phyloP scores from a whole-genome alignment of 2,329 filamentous ascomycete species.

The Penicillium sp. region DNA sequence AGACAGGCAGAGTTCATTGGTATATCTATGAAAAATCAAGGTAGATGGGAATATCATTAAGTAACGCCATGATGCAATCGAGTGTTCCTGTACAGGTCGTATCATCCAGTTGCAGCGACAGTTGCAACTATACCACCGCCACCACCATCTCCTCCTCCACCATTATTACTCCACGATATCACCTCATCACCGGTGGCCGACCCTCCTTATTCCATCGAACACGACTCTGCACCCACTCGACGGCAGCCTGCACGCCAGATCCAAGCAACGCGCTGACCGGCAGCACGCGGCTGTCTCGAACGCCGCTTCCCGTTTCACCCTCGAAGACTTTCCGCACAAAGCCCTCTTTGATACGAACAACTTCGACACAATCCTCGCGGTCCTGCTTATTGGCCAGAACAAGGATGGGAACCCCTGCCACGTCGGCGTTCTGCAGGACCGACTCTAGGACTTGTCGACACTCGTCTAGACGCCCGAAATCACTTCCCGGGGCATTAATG shows the following conservation, averaged over 20 bases:
- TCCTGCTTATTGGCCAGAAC: conserved; percentile 98
- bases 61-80: conserved; percentile 31
- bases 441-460: conserved; percentile 88
- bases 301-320: conserved; percentile 83
- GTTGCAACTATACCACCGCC: background rate
- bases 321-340: conserved; percentile 95
- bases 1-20: conserved; percentile 14
- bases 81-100: conserved; percentile 12
- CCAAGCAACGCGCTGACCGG: conserved; percentile 85
- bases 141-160: background rate
- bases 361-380: conserved; percentile 94
- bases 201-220: conserved; percentile 97
- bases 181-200: conserved; percentile 91
- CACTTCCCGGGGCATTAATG: conserved; percentile 43
- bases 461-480: conserved; percentile 73
- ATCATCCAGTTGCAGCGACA: background rate
- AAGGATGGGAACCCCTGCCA: conserved; percentile 87
- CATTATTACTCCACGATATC: conserved; percentile 37
- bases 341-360: conserved; percentile 95
- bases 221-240: conserved; percentile 93
- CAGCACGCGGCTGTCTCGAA: conserved; percentile 88
- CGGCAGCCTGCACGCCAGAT: conserved; percentile 86
- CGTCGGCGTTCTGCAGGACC: conserved; percentile 84
- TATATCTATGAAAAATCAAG: conserved; percentile 20
- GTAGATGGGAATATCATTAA: conserved; percentile 17